Evolutionary conservation across 345 rosid species (phyloP), one percentile per base, ranked within the genome.

Genomic region (Pelargonium nanum): DNA sequence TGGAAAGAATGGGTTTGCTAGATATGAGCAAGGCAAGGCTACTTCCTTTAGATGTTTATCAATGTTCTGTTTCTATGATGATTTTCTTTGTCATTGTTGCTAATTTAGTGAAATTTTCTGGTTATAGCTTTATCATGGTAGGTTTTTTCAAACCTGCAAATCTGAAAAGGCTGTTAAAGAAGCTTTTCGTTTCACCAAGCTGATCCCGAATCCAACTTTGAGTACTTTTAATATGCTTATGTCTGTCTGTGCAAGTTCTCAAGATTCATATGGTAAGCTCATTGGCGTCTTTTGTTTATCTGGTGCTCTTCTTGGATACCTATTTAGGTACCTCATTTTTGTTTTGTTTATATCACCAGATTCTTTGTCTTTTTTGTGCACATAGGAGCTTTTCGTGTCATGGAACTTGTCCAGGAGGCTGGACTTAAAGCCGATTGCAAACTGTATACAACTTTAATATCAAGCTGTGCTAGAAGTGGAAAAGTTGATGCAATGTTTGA

Each of bases 401-500:
- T 86, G 68, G 75, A 12, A 65, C 82, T 88, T 71, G 86, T 85
- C 58, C 80, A 81, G 72, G 85, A 71, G 73, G 83, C 74, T 64
- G 89, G 89, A 53, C 65, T 86, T 70, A 77, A 72, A 71, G 85
- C 86, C 68, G 93, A 89, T 68, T 85, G 92, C 76, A 92, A 86
- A 72, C 96, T 92, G 64, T 89, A 86, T 74, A 89, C 98, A 52
- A 88, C 96, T 62, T 76, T 92, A 59, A 89, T 92, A 77, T 85
- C 98, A 68, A 83, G 93, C 55, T 89, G 89, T 76, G 98, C 89
- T 56, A 92, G 89, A 80, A 78, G 96, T 61, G 89, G 96, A 64
- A 86, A 87, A 84, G 96, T 92, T 22, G 98, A 92, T 74, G 72
- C 89, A 73, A 92, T 92, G 98, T 92, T 88, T 72, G 91, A 88